Evolutionary conservation across 2,329 filamentous ascomycete genomes (phyloP), one percentile per base, ranked within the genome.

Genomic region (Fusarium euwallaceae): DNA sequence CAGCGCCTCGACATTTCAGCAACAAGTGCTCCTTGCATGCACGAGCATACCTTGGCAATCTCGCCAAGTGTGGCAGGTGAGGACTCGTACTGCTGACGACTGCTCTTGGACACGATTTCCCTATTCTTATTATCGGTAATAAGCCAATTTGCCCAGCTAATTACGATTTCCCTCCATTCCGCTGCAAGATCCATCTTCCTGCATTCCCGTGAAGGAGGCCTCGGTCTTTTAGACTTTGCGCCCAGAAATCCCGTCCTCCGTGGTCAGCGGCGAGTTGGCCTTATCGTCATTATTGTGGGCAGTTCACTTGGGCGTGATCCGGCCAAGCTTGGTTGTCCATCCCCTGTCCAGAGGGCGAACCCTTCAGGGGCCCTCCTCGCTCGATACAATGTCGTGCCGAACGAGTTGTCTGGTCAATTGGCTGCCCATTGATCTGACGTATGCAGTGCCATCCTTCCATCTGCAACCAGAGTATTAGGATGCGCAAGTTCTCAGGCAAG

Each of bases 81-180:
- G 51, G 41, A 20, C 36, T 45, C 61, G 39, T 56, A 37, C 27
- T 29, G 34, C 51, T 37, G 29, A 43, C 55, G 43, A 67, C 67
- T 48, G 61, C 32, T 61, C 64, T 59, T 72, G 56, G 69, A 70
- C 64, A 61, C 37, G 69, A 66, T 74, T 72, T 75, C 66, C 65
- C 65, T 74, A 66, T 69, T 69, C 66, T 72, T 73, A 74, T 74
- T 59, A 64, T 34, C 29, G 32, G 55, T 73, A 70, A 69, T 77
- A 78, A 74, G 59, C 67, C 63, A 78, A 78, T 78, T 74, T 75
- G 63, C 73, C 55, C 34, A 70, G 66, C 59, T 78, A 78, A 77
- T 78, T 77, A 56, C 61, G 69, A 70, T 71, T 69, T 69, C 70
- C 48, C 67, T 73, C 65, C 70, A 64, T 72, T 69, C 67, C 64